These are phyloP conservation scores for Aspergillus tubingensis DNA, from an alignment of 2,329 filamentous ascomycete genomes.

Conservation along the genomic window DNA sequence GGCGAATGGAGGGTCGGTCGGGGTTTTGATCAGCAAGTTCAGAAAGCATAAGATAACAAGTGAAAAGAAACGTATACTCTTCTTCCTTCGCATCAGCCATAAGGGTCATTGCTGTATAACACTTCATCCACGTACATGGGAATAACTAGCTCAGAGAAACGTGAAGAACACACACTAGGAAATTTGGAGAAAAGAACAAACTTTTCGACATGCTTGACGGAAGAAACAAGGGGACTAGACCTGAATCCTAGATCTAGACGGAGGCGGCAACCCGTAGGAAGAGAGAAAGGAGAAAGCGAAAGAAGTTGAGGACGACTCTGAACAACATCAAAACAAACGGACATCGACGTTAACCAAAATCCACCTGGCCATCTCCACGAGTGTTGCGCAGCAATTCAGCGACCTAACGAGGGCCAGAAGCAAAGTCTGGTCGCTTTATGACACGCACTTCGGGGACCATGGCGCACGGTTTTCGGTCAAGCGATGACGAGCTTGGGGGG, in stretches of 20 bases:
- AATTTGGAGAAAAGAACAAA: conserved; percentile 28
- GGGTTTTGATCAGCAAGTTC: conserved; percentile 10
- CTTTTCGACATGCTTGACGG: conserved; percentile 42
- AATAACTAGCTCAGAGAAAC: conserved; percentile 33
- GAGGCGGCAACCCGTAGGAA: conserved; percentile 26
- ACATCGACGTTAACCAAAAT: conserved; percentile 32
- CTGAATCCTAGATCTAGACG: conserved; percentile 33
- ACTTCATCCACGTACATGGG: conserved; percentile 35
- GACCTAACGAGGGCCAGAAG: neutral
- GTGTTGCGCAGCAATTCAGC: neutral
- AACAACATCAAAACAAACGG: conserved; percentile 25
- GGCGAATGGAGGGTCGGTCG: neutral
- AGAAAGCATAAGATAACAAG: conserved; percentile 1
- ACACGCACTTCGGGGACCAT: conserved; percentile 5
- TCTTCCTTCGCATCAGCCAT: conserved; percentile 37
- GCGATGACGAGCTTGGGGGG: conserved; percentile 27
- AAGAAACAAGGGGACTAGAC: conserved; percentile 34
- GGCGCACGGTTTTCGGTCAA: conserved; percentile 17
- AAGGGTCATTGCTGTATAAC: conserved; percentile 38
- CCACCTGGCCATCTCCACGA: conserved; percentile 11
- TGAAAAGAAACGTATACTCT: conserved; percentile 14
- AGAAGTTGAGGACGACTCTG: conserved; percentile 18
- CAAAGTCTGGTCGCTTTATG: neutral
- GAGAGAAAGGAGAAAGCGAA: conserved; percentile 4
- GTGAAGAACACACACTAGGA: conserved; percentile 20